phyloP scores from a whole-genome alignment of 148 eudicot genomes.

The Chenopodium suecicum region DNA sequence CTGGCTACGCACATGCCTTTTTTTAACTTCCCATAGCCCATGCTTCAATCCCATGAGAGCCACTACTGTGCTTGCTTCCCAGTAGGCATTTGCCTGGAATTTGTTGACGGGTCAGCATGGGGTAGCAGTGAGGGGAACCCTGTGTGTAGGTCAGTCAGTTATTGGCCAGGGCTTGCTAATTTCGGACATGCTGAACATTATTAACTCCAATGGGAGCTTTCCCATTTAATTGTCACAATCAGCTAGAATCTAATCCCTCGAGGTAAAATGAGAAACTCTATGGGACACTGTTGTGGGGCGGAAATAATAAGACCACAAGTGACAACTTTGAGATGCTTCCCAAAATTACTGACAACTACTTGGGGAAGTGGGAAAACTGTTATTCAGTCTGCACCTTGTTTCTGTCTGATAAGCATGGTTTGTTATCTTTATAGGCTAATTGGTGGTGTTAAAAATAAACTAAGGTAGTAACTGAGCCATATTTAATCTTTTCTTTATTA shows the following conservation, averaged over 20 bases:
- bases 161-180: not conserved
- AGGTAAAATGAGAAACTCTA: no score
- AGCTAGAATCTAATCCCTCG: not conserved
- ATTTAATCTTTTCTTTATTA: no score
- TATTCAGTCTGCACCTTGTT: no score
- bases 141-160: not conserved
- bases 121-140: not conserved
- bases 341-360: no score
- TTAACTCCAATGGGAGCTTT: not conserved
- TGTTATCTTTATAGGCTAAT: no score
- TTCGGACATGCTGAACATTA: no score
- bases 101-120: not conserved
- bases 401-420: no score
- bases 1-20: not conserved
- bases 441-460: no score
- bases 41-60: not conserved
- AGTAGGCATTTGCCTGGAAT: not conserved
- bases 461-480: no score
- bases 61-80: not conserved
- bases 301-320: not conserved
- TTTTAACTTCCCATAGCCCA: not conserved
- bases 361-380: no score
- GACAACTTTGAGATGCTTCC: not conserved
- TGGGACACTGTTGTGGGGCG: not conserved
- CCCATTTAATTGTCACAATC: not conserved